These are phyloP conservation scores for Bidens hawaiensis DNA, from an alignment of 140 eudicot genomes.

Conservation along the genomic window DNA sequence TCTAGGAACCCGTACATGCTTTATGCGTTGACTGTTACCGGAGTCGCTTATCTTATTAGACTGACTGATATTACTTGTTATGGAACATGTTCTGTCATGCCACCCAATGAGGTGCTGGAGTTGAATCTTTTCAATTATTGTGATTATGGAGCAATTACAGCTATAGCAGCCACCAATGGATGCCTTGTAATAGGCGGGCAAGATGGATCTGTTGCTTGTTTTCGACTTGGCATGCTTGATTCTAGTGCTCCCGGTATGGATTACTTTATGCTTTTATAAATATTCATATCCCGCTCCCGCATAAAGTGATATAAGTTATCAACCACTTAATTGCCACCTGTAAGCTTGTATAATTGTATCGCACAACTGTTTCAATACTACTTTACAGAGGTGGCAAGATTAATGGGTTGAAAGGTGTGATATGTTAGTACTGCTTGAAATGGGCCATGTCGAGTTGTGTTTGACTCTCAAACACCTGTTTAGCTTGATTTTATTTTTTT, in stretches of 20 bases:
- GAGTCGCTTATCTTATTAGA: constrained; percentile 65
- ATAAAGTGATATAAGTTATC: background rate
- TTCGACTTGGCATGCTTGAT: constrained; percentile 73
- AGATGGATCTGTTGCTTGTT: constrained; percentile 72
- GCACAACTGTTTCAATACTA: background rate
- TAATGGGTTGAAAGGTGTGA: background rate
- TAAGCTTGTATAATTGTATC: background rate
- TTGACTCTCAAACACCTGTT: background rate
- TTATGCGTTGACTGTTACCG: constrained; percentile 56
- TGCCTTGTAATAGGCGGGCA: constrained; percentile 70
- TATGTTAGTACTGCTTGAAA: no score
- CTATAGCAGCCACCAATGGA: constrained; percentile 67
- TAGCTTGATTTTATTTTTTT: background rate
- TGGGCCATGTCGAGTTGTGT: background rate
- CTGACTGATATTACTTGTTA: constrained; percentile 44
- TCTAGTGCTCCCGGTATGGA: constrained; percentile 60
- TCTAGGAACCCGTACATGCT: constrained; percentile 60
- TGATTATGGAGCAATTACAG: constrained; percentile 52
- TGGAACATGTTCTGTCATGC: constrained; percentile 45
- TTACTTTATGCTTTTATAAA: background rate
- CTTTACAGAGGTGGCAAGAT: constrained; percentile 5
- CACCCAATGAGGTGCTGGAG: constrained; percentile 55
- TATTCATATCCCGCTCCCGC: background rate
- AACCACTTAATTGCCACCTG: background rate
- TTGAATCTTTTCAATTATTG: constrained; percentile 37